Base-by-base conservation (phyloP, 208 protist genomes). In the Acanthamoeba royreba region DNA sequence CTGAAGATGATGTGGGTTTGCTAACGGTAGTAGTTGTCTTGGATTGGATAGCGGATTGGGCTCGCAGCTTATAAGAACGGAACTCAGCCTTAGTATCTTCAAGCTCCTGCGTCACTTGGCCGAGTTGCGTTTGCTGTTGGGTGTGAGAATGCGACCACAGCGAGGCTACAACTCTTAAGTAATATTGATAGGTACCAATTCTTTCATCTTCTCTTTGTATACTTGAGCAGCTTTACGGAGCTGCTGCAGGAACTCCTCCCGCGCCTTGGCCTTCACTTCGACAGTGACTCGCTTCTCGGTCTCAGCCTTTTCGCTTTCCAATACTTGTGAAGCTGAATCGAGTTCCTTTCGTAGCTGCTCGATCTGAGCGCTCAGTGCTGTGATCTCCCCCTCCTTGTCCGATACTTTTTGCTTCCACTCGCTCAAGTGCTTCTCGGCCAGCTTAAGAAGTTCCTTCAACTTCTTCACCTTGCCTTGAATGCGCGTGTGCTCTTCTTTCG, bases 121-220 rank as follows among this genome's bases (percentile, higher is more conserved):
- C 81, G 31, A 88, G 52, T 61, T 88, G 81, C 4, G 17, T 19
- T 88, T 88, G 81, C 81, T 88, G 45, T 46, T 77, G 13, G 66
- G n/a, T 8, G 22, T 77, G 8, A 43, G n/a, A 77, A 77, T 19
- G 49, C 9, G 49, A 19, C 49, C 49, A 55, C 13, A 55, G 9
- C 49, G 49, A 19, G 13, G 13, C 13, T 25, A 55, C 19, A 17
- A 17, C 3, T 28, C 22, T 8, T 69, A 8, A 38, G 58, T 69
- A n/a, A 55, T 9, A 55, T 9, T 55, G 49, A 55, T 9, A 43
- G 35, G 45, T 63, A 88, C 81, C 45, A 88, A 28, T 61, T 88
- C 81, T 28, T 88, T 88, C 81, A 88, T 88, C 81, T 88, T 88
- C 8, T 88, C 81, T 38, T 88, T 88, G 81, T 88, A 88, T 28